Base-by-base conservation (phyloP, 2,329 filamentous ascomycete species). In the Sporothrix curviconia region DNA sequence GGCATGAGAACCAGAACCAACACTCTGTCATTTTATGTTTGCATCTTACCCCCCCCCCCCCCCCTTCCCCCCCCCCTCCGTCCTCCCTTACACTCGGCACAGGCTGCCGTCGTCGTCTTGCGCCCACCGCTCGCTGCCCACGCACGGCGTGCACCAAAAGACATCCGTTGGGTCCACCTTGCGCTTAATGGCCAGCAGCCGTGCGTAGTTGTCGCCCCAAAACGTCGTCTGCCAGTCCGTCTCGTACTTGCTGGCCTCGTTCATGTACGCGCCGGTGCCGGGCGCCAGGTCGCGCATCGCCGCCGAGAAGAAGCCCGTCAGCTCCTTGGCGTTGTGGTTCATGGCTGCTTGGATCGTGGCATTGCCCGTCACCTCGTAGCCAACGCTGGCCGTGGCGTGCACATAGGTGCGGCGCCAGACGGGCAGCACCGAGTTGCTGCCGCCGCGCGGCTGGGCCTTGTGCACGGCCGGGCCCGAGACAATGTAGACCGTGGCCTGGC, bases 131-230 rank as follows among this genome's bases (percentile, higher is more conserved):
- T 64, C 63, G 22, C 58, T 61, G 17, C 62, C 62, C 3, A 64
- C 62, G 6, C 59, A 62, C 4, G 59, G 59, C 42, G 22, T 56
- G 22, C 58, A 63, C 47, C 60, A 64, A 32, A 71, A 66, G 1
- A 71, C 54, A n/a, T 63, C 64, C 1, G 64, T 56, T 0, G 68
- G 70, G 55, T 73, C 71, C 8, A 66, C 68, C 34, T 65, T 63
- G 46, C 61, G 64, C 67, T 73, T 70, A 34, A 69, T 63, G 1
- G 61, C 55, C 5, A 66, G 60, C 15, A 72, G 62, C 4, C 55
- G 55, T 1, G 55, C 56, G 43, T 72, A 71, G 30, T 71, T 66
- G 32, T 57, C 62, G 4, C 69, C 70, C 62, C 64, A 72, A 63
- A 71, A 70, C 1, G 66, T 64, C n/a, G 63, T 53, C 50, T 67